Base-by-base conservation (phyloP, 2,329 filamentous ascomycete genomes). In the Rasamsonia emersonii region DNA sequence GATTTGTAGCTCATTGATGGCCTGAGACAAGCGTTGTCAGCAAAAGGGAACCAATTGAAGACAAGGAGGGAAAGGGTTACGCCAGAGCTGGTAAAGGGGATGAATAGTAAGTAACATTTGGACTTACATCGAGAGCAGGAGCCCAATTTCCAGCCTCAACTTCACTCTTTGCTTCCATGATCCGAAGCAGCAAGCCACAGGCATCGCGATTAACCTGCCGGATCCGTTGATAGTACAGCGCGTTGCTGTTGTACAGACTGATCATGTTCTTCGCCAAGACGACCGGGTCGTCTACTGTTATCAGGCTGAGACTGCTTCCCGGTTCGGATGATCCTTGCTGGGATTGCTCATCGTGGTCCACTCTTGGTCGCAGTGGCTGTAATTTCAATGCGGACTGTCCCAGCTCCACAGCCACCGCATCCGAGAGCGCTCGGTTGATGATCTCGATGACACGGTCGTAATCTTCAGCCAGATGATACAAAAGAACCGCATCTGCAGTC, bases 401-500 rank as follows among this genome's bases (percentile, higher is more conserved):
- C 46, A 94, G 73, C 48, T 93, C 86, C 8, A 89, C 72, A 9
- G 85, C 81, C 38, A 96, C 78, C 26, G 86, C 84, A 58, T 96
- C 86, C 35, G 88, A 93, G 20, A 98, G 70, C 3, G 88, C 82
- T 23, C 86, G 81, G 59, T 88, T 94, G 51, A 96, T 76, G 43
- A 96, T 89, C 16, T 75, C 68, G 25, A 95, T 77, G n/a, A 96
- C 93, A 33, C 79, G 86, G 56, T 98, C 86, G 55, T 93, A 96
- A 56, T 98, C 88, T 50, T 86, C 85, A 0, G 91, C 89, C 25
- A 98, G 70, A 57, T 98, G 89, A 58, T 93, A 96, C 31, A 98
- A 70, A 30, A 98, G 71, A 9, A 96, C 89, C 2, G 93, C 88
- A 59, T 98, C 91, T 1, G 89, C 93, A 2, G 82, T 86, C 30